Percentiles rank a stretch among this genome's conserved stretches.
phyloP scores from a whole-genome alignment of 1,284 basidiomycete species.

The Microbotryum violaceum region DNA sequence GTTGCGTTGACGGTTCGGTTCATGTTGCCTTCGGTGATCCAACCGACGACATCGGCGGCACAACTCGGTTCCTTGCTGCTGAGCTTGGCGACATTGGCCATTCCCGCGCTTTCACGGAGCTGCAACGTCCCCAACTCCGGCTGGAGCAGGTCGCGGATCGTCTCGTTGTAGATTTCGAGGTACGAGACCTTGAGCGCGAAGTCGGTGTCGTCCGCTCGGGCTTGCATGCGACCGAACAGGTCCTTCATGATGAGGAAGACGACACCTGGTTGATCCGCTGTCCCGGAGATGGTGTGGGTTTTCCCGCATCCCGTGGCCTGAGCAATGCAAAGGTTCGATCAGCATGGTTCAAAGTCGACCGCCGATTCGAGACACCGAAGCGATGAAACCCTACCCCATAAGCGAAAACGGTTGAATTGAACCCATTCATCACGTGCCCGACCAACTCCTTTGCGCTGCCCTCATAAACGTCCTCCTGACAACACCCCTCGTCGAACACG shows the following conservation, averaged over 20 bases:
- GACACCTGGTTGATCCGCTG: slow-evolving; percentile 73
- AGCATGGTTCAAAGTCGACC: not conserved
- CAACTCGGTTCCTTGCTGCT: slow-evolving; percentile 67
- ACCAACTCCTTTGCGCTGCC: slow-evolving; percentile 75
- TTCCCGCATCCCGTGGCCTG: slow-evolving; percentile 97
- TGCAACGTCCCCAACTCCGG: slow-evolving; percentile 54
- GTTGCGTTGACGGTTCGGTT: slow-evolving; percentile 85
- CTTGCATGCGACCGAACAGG: slow-evolving; percentile 80
- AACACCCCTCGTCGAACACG: slow-evolving; percentile 71
- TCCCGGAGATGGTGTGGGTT: slow-evolving; percentile 94
- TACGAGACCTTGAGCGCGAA: slow-evolving; percentile 80
- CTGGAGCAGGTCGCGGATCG: slow-evolving; percentile 86
- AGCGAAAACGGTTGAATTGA: slow-evolving; percentile 92
- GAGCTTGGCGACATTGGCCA: slow-evolving; percentile 76
- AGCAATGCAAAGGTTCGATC: not conserved
- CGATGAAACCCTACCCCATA: slow-evolving; percentile 70
- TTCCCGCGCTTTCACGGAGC: slow-evolving; percentile 72
- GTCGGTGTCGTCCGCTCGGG: slow-evolving; percentile 68
- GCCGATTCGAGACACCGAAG: not conserved
- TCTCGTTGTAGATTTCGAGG: slow-evolving; percentile 96
- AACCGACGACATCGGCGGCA: slow-evolving; percentile 84
- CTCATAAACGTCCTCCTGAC: slow-evolving; percentile 77
- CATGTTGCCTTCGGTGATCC: slow-evolving; percentile 77
- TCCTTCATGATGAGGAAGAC: slow-evolving; percentile 96
- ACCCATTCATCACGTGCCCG: slow-evolving; percentile 78